Conservation (phyloP, 345 rosid genomes). For the Pugionium dolabratum region DNA sequence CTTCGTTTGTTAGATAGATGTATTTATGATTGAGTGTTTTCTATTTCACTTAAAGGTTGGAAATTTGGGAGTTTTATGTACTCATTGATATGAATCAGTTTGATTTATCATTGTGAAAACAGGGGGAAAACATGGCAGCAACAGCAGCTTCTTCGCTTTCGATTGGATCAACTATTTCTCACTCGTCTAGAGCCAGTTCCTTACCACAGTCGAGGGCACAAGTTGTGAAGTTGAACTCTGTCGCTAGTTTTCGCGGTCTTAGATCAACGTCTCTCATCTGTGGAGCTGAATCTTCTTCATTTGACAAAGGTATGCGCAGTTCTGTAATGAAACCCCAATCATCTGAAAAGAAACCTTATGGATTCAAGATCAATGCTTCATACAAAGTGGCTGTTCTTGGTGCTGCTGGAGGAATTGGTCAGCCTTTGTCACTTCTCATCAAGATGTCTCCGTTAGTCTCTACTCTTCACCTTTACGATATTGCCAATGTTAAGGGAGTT, state of each 20-base stretch:
- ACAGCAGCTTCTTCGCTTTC: conserved; percentile 64
- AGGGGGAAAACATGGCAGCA: conserved; percentile 59
- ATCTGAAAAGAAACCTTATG: conserved; percentile 42
- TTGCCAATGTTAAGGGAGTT: conserved; percentile 92
- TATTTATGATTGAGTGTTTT: neutral
- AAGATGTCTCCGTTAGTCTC: conserved; percentile 97
- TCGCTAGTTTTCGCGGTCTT: conserved; percentile 58
- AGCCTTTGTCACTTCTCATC: conserved; percentile 76
- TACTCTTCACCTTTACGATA: conserved; percentile 74
- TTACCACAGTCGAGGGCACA: conserved; percentile 49
- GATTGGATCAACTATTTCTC: conserved; percentile 53
- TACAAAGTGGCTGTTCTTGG: conserved; percentile 89
- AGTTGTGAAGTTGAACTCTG: conserved; percentile 45
- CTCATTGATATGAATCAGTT: neutral
- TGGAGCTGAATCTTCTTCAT: conserved; percentile 58
- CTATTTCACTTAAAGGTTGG: neutral
- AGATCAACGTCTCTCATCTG: conserved; percentile 58
- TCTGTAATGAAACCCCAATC: conserved; percentile 47
- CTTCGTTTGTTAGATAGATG: neutral
- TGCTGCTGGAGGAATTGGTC: conserved; percentile 94
- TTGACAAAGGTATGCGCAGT: conserved; percentile 47
- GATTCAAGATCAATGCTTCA: conserved; percentile 66
- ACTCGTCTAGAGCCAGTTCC: conserved; percentile 47
- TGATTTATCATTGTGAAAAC: neutral
- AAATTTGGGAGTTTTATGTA: neutral